These are phyloP conservation scores for Tolypocladium inflatum DNA, from an alignment of 2,329 filamentous ascomycete species.

Conservation along the genomic window DNA sequence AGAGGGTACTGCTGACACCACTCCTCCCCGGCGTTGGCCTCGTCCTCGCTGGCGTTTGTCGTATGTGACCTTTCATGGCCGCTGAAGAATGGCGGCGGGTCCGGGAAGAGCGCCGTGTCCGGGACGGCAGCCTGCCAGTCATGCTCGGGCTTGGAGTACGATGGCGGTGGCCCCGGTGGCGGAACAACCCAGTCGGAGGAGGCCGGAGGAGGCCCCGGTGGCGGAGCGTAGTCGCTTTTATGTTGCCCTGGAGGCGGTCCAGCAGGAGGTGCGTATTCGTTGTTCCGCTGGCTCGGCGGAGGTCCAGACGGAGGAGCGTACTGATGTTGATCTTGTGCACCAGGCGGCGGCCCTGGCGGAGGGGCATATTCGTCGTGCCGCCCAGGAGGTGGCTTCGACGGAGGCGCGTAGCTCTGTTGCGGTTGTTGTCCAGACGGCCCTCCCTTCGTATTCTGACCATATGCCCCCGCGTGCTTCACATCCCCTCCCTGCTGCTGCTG, in stretches of 20 bases:
- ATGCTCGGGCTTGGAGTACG: conserved; percentile 33
- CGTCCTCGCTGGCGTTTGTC: conserved; percentile 57
- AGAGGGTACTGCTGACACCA: conserved; percentile 59
- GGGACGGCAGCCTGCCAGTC: conserved; percentile 64
- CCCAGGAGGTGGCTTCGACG: not conserved
- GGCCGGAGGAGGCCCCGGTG: conserved; percentile 19
- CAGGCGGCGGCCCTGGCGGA: conserved; percentile 21
- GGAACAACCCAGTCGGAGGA: conserved; percentile 20
- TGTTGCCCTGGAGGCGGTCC: conserved; percentile 6
- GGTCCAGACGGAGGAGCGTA: conserved; percentile 25
- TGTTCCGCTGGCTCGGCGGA: conserved; percentile 10
- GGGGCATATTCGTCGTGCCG: conserved; percentile 12
- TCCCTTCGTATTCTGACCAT: not conserved
- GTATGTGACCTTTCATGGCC: conserved; percentile 56
- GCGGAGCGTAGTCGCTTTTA: conserved; percentile 14
- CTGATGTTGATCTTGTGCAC: conserved; percentile 10
- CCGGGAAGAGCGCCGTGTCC: conserved; percentile 63
- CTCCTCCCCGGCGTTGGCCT: conserved; percentile 52
- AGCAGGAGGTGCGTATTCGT: not conserved
- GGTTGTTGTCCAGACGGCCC: not conserved
- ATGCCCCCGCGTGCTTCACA: conserved; percentile 11
- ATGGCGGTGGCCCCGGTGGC: conserved; percentile 25
- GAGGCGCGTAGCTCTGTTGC: not conserved
- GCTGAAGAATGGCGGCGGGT: conserved; percentile 57
- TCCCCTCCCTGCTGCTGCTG: conserved; percentile 11